Evolutionary conservation across 1,284 basidiomycete species (phyloP), one percentile per base, ranked within the genome.

Genomic region (Ustilago loliicola): DNA sequence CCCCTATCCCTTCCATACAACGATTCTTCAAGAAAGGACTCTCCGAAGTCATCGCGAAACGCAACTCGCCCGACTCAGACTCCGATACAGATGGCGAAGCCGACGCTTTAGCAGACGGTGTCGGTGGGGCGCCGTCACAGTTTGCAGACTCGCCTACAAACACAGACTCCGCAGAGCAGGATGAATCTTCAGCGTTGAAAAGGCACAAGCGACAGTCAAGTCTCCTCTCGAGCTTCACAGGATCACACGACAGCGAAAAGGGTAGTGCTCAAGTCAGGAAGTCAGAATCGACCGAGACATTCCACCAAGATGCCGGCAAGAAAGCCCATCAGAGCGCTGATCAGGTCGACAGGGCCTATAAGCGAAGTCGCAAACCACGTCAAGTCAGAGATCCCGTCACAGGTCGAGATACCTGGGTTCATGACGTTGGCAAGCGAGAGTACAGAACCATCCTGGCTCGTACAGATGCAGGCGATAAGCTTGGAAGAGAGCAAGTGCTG

Each of bases 1-100:
- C 62, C 19, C 79, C 79, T 19, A 71, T 81, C 29, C 79, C 79
- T 11, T 71, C 70, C 21, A 66, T 81, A 23, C 76, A 81, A 57
- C 38, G 79, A 2, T 81, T 77, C 58, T 69, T 79, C 53, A 63
- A 73, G 36, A 70, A 67, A 52, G 77, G 77, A 9, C 30, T 77
- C 5, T 47, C 61, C 2, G 73, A 80, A 29, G 69, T 79, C 40
- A 51, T 79, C 27, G 60, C 71, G 2, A 73, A 67, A 57, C 61
- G 65, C 54, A 61, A 66, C 11, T 27, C 13, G n/a, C 29, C 52
- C 29, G 72, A 66, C 23, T 72, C 69, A 1, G 78, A 80, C 21
- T 65, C 68, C 17, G 77, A 72, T 15, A 15, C 47, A 1, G 60
- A 51, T 30, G 29, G 2, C 7, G 66, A 68, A n/a, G 45, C 45